phyloP scores from a whole-genome alignment of 1,139 yeast species.

The Eremothecium gossypii region DNA sequence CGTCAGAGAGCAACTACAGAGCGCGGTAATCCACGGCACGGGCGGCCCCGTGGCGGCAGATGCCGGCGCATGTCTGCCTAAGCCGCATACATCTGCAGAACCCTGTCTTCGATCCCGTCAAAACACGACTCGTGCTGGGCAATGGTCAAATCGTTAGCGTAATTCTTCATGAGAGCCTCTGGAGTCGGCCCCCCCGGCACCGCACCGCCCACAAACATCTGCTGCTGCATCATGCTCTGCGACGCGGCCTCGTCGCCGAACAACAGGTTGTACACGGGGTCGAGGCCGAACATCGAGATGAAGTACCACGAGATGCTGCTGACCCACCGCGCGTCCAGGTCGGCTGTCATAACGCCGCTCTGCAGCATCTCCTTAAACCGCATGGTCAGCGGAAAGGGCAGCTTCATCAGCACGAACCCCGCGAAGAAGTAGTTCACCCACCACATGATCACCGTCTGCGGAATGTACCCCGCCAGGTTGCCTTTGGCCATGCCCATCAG shows the following conservation, averaged over 20 bases:
- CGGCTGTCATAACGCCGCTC: constrained; percentile 74
- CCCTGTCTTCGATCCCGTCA: constrained; percentile 58
- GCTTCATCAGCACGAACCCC: constrained; percentile 75
- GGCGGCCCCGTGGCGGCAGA: no score
- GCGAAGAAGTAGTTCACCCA: constrained; percentile 94
- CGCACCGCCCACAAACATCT: constrained; percentile 29
- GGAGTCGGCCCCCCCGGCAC: constrained; percentile 53
- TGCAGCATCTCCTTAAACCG: constrained; percentile 91
- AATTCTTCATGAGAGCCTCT: constrained; percentile 53
- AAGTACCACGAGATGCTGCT: constrained; percentile 97
- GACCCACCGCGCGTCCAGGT: constrained; percentile 88
- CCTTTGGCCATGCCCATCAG: constrained; percentile 72
- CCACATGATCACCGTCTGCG: constrained; percentile 90
- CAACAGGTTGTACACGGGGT: constrained; percentile 67
- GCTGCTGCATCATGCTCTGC: constrained; percentile 40
- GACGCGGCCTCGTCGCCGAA: constrained; percentile 42
- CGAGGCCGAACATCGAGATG: constrained; percentile 76
- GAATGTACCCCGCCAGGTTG: constrained; percentile 73
- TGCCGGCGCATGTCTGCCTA: no score
- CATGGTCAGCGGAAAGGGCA: constrained; percentile 77
- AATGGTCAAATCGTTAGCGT: constrained; percentile 71
- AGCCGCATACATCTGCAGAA: constrained; percentile 33
- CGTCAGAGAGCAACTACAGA: background rate
- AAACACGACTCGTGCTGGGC: constrained; percentile 49
- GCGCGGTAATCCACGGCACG: no score